Evolutionary conservation across 2,329 filamentous ascomycete species (phyloP).

Genomic region (Fusarium vanettenii): DNA sequence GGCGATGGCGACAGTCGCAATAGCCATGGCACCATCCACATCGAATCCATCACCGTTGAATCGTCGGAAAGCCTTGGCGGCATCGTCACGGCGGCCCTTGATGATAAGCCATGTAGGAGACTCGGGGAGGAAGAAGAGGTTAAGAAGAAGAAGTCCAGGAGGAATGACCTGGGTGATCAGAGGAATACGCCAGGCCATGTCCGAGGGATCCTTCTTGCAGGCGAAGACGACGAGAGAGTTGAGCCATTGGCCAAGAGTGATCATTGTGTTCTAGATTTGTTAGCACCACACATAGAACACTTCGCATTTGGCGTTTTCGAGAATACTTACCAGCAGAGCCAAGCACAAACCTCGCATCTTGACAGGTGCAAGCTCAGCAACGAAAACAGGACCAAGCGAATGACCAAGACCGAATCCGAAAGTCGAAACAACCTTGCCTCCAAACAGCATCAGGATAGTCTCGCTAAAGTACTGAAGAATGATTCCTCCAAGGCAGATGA

Average conservation of each 20-base stretch:
- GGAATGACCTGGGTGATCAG: slow-evolving; percentile 46
- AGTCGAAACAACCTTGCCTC: slow-evolving; percentile 44
- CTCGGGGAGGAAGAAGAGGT: slow-evolving; percentile 19
- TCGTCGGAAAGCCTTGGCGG: slow-evolving; percentile 20
- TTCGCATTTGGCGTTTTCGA: neutral
- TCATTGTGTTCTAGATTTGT: slow-evolving; percentile 46
- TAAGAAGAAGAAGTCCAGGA: slow-evolving; percentile 35
- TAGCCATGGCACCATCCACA: slow-evolving; percentile 32
- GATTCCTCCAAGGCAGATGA: slow-evolving; percentile 40
- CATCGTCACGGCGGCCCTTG: slow-evolving; percentile 22
- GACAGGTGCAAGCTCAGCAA: slow-evolving; percentile 47
- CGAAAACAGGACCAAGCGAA: slow-evolving; percentile 47
- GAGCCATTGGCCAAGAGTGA: slow-evolving; percentile 46
- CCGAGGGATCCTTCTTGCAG: slow-evolving; percentile 30
- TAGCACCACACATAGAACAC: neutral
- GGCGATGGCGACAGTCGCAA: slow-evolving; percentile 35
- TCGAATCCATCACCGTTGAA: slow-evolving; percentile 45
- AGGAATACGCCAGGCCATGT: slow-evolving; percentile 45
- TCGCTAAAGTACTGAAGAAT: slow-evolving; percentile 41
- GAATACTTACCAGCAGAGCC: slow-evolving; percentile 38
- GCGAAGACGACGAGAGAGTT: slow-evolving; percentile 43
- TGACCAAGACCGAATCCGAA: slow-evolving; percentile 48
- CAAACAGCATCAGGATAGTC: slow-evolving; percentile 43
- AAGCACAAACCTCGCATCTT: slow-evolving; percentile 47
- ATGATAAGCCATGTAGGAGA: slow-evolving; percentile 28